A percentile compares a stretch with the other conserved stretches of the same genome.
phyloP scores from a whole-genome alignment of 2,329 filamentous ascomycete genomes.

The Moelleriella libera region DNA sequence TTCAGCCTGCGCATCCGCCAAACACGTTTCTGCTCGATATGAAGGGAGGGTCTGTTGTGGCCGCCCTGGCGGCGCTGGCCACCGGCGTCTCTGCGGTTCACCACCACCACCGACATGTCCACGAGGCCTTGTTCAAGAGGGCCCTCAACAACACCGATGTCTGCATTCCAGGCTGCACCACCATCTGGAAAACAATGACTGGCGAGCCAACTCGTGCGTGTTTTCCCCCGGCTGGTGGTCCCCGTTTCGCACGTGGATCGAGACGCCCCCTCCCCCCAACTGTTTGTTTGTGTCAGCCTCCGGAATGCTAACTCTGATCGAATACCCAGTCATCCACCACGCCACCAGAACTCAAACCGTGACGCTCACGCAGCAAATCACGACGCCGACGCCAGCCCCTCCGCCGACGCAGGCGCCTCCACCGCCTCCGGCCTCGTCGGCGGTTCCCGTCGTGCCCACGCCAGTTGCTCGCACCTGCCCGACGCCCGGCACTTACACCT shows the following conservation, averaged over 20 bases:
- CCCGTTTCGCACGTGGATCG: too few relatives aligned
- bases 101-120: slow-evolving; percentile 54
- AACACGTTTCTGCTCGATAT: slow-evolving; percentile 37
- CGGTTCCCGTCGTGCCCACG: slow-evolving; percentile 31
- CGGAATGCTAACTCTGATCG: too few relatives aligned
- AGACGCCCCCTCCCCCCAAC: too few relatives aligned
- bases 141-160: slow-evolving; percentile 26
- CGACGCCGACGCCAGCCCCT: too few relatives aligned
- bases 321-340: too few relatives aligned
- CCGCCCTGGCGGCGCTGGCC: slow-evolving; percentile 47
- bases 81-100: slow-evolving; percentile 39
- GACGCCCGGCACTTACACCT: slow-evolving; percentile 60
- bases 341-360: too few relatives aligned
- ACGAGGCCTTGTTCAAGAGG: slow-evolving; percentile 46
- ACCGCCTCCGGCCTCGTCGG: slow-evolving; percentile 8
- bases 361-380: not conserved
- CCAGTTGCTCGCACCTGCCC: slow-evolving; percentile 39
- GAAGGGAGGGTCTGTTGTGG: slow-evolving; percentile 59
- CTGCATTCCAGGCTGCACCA: slow-evolving; percentile 53
- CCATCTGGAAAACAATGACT: slow-evolving; percentile 57
- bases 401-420: not conserved
- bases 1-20: too few relatives aligned
- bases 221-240: too few relatives aligned
- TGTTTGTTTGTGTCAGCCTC: too few relatives aligned
- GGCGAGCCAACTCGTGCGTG: slow-evolving; percentile 51